These are phyloP conservation scores for Hypoxylon sp. DNA, from an alignment of 2,329 filamentous ascomycete species.

Conservation along the genomic window DNA sequence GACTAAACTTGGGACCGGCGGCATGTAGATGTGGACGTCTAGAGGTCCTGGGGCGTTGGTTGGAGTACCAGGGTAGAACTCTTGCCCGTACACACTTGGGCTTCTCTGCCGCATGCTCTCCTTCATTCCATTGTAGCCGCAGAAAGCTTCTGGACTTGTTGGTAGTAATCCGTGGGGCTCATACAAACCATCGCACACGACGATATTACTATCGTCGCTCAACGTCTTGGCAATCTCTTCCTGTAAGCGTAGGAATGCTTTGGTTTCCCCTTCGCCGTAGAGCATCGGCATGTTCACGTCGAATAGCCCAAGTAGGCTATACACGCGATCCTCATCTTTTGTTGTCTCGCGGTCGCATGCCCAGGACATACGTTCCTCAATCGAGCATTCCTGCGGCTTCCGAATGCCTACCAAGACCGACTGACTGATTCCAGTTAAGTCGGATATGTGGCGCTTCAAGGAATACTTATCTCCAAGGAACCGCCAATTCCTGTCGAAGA, in stretches of 20 bases:
- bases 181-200: slow-evolving; percentile 4
- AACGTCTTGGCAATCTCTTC: slow-evolving; percentile 21
- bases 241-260: slow-evolving; percentile 23
- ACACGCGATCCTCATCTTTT: slow-evolving; percentile 17
- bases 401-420: background rate
- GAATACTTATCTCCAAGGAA: background rate
- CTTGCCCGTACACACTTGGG: slow-evolving; percentile 3
- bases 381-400: background rate
- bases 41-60: background rate
- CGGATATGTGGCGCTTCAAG: background rate
- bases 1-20: background rate
- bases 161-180: slow-evolving; percentile 1
- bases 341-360: slow-evolving; percentile 15
- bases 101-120: background rate
- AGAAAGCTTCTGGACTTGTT: slow-evolving; percentile 4
- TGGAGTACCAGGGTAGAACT: slow-evolving; percentile 1
- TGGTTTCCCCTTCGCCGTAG: slow-evolving; percentile 21
- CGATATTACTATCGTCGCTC: slow-evolving; percentile 21
- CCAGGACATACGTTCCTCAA: slow-evolving; percentile 23
- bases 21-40: too few species aligned
- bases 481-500: slow-evolving; percentile 4
- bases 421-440: background rate
- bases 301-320: slow-evolving; percentile 21
- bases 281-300: slow-evolving; percentile 27
- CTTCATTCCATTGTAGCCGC: background rate